Evolutionary conservation across 1,139 yeast species (phyloP), one percentile per base, ranked within the genome.

Genomic region (Torulaspora pretoriensis): DNA sequence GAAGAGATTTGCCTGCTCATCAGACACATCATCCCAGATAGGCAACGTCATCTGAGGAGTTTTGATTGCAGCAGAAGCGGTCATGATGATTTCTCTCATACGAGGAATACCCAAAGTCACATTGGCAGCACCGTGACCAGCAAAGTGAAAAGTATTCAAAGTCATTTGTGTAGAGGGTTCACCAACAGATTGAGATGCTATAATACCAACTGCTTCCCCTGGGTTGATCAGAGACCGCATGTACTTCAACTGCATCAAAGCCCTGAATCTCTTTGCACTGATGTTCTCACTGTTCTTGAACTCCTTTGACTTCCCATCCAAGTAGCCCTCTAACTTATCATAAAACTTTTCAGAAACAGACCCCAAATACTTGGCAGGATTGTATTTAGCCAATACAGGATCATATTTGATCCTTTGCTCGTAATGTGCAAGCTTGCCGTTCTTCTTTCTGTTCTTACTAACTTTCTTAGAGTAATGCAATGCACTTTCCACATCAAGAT

Each of bases 131-230:
- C 99, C 99, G 72, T 94, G 98, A 67, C 99, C 99, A 58, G 99
- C 99, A 64, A 94, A 94, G 74, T 94, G 99, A 95, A 94, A 94
- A 45, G 99, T 94, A 69, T 94, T 94, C 63, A 94, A 78, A 16
- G 99, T 94, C 99, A 94, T 94, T 73, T 94, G 99, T 5, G 99
- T 94, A 3, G 97, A 89, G 42, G 99, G 99, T 70, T 94, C 99
- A 71, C 99, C 99, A 65, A 94, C 83, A 46, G 97, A 90, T 71
- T 94, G 97, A 32, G 97, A 86, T 8, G 98, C 98, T 70, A 94
- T 85, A 63, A 94, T 90, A 69, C 99, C 99, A 47, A 94, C 98
- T 40, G 97, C 81, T 69, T 94, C 99, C 65, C 99, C 98, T 8
- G 99, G 97, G 61, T 89, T 80, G 45, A 92, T 81, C 55, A 90